Evolutionary conservation across 495 filamentous ascomycete genomes (phyloP), one percentile per base, ranked within the genome.

Genomic region (Penicillium angulare): DNA sequence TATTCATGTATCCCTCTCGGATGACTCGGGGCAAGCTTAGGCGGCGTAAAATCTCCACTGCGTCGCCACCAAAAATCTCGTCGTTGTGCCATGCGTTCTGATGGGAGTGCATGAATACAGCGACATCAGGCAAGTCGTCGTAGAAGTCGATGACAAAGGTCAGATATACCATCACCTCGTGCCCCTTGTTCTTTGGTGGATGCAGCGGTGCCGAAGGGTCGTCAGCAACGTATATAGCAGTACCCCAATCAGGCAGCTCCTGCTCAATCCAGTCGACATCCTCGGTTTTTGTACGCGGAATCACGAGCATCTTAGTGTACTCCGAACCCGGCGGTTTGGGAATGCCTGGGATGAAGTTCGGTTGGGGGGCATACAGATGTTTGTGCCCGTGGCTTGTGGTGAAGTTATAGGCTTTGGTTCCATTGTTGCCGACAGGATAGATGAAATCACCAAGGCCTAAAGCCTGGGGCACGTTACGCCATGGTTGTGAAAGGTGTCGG

Each of bases 151-250:
- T 80, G 53, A 89, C 78, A 56, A 84, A 89, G 41, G 78, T 84
- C 44, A 88, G 69, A 60, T 91, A 91, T 7, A 86, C 74, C 75
- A 90, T 84, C 12, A 84, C 87, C 62, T 92, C 87, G 55, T 89
- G 81, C 9, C 87, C 88, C 64, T 90, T 90, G 56, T 88, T 88
- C 53, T 79, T 77, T 0, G 84, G 85, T 2, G 86, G 81, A 59
- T 87, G 85, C 4, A 83, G 68, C 7, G 72, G 71, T 1, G 85
- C 84, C 0, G 57, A 66, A 10, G 79, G 76, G 53, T 86, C 80
- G 53, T 90, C 79, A 42, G 77, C 85, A 29, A 81, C 74, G 57
- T 89, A 90, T 20, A 86, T 68, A n/a, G 82, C 79, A 15, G 73
- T 68, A n/a, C 75, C 59, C 54, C 86, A 73, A 31, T 81, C 79